These are phyloP conservation scores for Brassica incana DNA, from an alignment of 345 rosid species.

Conservation along the genomic window DNA sequence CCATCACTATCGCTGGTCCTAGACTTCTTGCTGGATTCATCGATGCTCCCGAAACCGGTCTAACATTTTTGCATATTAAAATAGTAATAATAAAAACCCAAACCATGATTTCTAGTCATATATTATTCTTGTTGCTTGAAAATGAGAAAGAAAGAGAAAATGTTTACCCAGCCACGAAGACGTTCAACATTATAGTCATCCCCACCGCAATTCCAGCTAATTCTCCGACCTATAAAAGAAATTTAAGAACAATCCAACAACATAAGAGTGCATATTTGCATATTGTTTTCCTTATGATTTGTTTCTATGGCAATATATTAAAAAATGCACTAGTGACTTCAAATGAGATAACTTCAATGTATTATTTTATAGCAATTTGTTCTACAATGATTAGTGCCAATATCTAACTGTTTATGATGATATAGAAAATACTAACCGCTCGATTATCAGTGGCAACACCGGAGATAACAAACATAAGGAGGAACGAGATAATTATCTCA, in stretches of 20 bases:
- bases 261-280: background rate
- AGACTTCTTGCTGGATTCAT: conserved; percentile 89
- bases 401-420: background rate
- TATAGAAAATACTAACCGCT: background rate
- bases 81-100: background rate
- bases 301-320: background rate
- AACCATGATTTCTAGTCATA: background rate
- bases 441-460: conserved; percentile 46
- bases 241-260: background rate
- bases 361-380: too few relatives aligned
- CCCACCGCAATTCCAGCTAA: conserved; percentile 59
- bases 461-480: conserved; percentile 69
- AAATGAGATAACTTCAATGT: background rate
- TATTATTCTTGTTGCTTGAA: too few relatives aligned
- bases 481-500: conserved; percentile 63
- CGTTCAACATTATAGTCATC: conserved; percentile 59
- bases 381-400: background rate
- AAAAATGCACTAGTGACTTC: background rate
- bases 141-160: background rate
- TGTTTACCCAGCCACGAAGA: conserved; percentile 54
- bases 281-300: background rate
- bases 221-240: conserved; percentile 43
- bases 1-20: conserved; percentile 69
- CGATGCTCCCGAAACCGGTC: conserved; percentile 73
- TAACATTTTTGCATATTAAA: conserved; percentile 46